Percentiles rank a stretch among this genome's conserved stretches.
phyloP scores from a whole-genome alignment of 768 basidiomycete species.

The Trametes meyenii region DNA sequence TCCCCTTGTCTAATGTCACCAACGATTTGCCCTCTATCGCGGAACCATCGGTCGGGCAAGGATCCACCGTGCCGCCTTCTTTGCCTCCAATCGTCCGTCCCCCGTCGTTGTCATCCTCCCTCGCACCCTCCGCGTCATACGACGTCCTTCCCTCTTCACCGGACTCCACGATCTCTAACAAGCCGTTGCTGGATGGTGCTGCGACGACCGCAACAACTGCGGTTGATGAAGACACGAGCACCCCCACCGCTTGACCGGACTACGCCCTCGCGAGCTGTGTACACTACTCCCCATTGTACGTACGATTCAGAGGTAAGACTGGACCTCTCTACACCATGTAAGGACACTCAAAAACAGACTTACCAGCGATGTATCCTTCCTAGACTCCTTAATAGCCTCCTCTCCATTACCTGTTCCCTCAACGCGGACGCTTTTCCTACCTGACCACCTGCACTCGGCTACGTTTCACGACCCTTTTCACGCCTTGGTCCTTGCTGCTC shows the following conservation, averaged over 20 bases:
- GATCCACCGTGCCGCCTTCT: background rate
- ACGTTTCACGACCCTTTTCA: background rate
- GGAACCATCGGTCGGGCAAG: background rate
- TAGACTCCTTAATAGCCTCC: constrained; percentile 13
- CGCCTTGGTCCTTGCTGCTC: background rate
- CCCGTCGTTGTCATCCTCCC: constrained; percentile 33
- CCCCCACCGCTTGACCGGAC: background rate
- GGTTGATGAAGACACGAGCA: constrained; percentile 6
- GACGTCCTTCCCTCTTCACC: constrained; percentile 50
- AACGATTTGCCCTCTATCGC: background rate
- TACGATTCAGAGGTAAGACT: constrained; percentile 12
- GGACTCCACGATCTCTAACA: constrained; percentile 43
- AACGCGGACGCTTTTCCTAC: constrained; percentile 1
- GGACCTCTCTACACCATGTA: background rate
- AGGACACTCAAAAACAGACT: background rate
- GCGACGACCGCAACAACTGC: background rate
- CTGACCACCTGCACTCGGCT: background rate
- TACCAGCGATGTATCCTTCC: constrained; percentile 3
- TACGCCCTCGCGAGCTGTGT: background rate
- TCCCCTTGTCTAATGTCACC: background rate
- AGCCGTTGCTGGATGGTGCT: constrained; percentile 40
- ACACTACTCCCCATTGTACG: constrained; percentile 17
- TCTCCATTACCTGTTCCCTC: background rate
- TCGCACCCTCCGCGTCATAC: constrained; percentile 36
- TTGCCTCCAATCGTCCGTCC: constrained; percentile 9